Evolutionary conservation across 2,329 filamentous ascomycete species (phyloP).

Genomic region (Metarhizium sp.): DNA sequence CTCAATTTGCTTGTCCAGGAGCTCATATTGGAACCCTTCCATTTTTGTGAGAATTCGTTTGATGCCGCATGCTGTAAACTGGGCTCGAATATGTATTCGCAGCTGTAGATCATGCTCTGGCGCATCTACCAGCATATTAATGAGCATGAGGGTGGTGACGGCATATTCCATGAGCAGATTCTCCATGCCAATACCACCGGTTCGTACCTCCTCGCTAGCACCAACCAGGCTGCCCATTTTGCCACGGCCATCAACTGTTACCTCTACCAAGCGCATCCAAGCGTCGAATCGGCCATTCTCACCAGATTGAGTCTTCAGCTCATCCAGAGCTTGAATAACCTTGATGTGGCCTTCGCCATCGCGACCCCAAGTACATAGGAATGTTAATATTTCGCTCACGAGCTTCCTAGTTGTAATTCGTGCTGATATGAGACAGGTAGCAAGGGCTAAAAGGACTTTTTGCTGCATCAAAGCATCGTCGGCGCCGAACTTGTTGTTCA

Average conservation of each 20-base stretch:
- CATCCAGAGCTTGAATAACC: conserved; percentile 87
- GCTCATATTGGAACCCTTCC: conserved; percentile 96
- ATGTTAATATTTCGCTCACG: conserved; percentile 92
- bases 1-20: conserved; percentile 97
- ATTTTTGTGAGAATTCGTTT: conserved; percentile 92
- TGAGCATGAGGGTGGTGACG: conserved; percentile 83
- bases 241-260: conserved; percentile 90
- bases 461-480: conserved; percentile 89
- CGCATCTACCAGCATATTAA: conserved; percentile 95
- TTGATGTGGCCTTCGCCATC: conserved; percentile 79
- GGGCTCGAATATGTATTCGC: conserved; percentile 86
- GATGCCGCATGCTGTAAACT: conserved; percentile 93
- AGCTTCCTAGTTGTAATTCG: conserved; percentile 87
- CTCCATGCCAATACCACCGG: conserved; percentile 96
- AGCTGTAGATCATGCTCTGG: conserved; percentile 83
- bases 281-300: conserved; percentile 95
- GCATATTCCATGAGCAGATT: conserved; percentile 99
- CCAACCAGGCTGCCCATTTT: conserved; percentile 99
- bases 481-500: conserved; percentile 99
- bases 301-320: conserved; percentile 76
- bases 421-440: conserved; percentile 77
- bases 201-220: conserved; percentile 90
- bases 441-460: conserved; percentile 80
- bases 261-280: conserved; percentile 98
- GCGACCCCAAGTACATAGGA: conserved; percentile 88